A percentile compares a stretch with the other conserved stretches of the same genome.
Conservation (phyloP, 441 rosid species). For the Viola pubescens region DNA sequence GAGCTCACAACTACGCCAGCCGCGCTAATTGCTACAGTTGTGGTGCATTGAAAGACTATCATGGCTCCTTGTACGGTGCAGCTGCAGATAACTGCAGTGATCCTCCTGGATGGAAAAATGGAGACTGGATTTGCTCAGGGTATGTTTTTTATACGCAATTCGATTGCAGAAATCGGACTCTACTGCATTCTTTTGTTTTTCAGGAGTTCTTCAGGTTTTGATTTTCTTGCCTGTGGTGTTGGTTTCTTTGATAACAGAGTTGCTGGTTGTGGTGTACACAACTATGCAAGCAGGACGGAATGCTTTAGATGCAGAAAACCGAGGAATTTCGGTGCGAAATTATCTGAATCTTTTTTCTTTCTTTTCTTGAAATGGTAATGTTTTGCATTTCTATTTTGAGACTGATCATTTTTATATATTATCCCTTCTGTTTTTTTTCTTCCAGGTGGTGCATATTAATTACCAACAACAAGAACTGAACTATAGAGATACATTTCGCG, state of each 20-base stretch:
- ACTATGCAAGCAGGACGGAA: conserved; percentile 75
- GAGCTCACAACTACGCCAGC: conserved; percentile 83
- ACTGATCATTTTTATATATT: not conserved
- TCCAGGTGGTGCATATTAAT: conserved; percentile 30
- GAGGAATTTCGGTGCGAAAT: conserved; percentile 45
- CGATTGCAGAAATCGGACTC: not conserved
- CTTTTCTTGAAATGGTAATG: not conserved
- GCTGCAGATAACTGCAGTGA: conserved; percentile 29
- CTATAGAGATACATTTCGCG: too few species aligned
- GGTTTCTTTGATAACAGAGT: conserved; percentile 11
- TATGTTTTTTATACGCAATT: conserved; percentile 10
- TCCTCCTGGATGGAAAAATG: conserved; percentile 90
- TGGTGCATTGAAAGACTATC: conserved; percentile 42
- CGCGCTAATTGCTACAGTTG: conserved; percentile 61
- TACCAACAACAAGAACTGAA: too few species aligned
- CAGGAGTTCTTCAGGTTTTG: too few species aligned
- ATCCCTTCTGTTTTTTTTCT: not conserved
- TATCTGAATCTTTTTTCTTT: not conserved
- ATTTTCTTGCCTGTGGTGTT: conserved; percentile 21
- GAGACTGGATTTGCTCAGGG: conserved; percentile 83
- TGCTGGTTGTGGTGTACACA: conserved; percentile 61
- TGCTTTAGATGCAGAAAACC: conserved; percentile 76
- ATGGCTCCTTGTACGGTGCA: conserved; percentile 5
- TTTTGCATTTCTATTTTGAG: not conserved
- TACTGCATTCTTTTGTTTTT: not conserved